Evolutionary conservation across 805 yeast species (phyloP), one percentile per base, ranked within the genome.

Genomic region (Metschnikowia amazonensis): DNA sequence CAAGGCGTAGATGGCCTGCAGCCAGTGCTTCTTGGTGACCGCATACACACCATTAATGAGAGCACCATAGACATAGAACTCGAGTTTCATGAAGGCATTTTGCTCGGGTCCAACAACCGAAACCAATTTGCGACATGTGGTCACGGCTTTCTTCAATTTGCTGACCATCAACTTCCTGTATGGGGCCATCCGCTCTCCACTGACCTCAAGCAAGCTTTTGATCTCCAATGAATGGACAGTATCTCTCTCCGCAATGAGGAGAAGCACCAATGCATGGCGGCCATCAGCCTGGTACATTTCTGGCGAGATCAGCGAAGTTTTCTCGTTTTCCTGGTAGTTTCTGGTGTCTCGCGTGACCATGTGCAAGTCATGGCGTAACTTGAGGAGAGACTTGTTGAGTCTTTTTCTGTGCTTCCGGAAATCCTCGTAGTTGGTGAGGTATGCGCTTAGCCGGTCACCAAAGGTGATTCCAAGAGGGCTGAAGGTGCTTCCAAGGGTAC

Each of bases 241-340:
- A 54, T 88, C 86, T 59, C 96, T 77, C 64, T 94, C 98, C 1
- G 85, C 81, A n/a, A 76, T 75, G 46, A 80, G 69, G 20, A 89
- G 67, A n/a, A 80, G 63, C 21, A 89, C 65, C 32, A 74, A 70
- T 28, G 83, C 92, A 58, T 67, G 79, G 49, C 75, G 67, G 10
- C 64, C 61, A 55, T 86, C 79, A 17, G 62, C 50, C 4, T 65
- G 72, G 51, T 82, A 82, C 46, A 79, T 76, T 6, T 72, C 80
- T 0, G 65, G 45, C 1, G 72, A 57, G 23, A 86, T 72, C 25
- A 66, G 63, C 29, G 77, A 64, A 4, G 72, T 72, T 53, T 76
- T 70, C 47, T 74, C 76, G 48, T 77, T 76, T 14, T 67, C 60
- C 28, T 67, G 59, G 63, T 82, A 85, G 57, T 79, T 74, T 60